phyloP scores from a whole-genome alignment of 352 stramenopile genomes.

The Globisporangium spinosum region DNA sequence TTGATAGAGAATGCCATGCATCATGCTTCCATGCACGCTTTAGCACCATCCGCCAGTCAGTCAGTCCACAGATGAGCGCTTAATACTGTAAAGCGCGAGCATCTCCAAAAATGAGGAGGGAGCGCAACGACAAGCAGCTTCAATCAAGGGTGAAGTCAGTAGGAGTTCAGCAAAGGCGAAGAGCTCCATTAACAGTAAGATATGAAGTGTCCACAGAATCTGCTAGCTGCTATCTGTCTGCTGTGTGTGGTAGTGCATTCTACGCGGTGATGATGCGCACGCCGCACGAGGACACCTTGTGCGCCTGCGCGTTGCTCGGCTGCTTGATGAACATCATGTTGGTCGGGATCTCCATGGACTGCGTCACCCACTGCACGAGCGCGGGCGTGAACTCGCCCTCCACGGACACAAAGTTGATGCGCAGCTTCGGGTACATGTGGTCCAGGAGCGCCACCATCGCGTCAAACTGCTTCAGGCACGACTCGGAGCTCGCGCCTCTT shows the following conservation, averaged over 20 bases:
- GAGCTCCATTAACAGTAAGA: neutral
- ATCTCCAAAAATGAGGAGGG: neutral
- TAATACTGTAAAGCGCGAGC: neutral
- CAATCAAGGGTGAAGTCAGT: neutral
- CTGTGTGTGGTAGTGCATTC: neutral
- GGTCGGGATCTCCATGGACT: constrained; percentile 55
- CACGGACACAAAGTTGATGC: constrained; percentile 68
- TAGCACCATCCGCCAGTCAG: neutral
- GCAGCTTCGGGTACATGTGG: constrained; percentile 85
- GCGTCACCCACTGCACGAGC: constrained; percentile 71
- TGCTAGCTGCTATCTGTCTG: neutral
- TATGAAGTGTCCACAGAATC: neutral
- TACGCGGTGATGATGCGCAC: constrained; percentile 79
- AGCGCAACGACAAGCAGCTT: neutral
- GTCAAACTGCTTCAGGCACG: constrained; percentile 22
- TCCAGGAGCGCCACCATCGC: constrained; percentile 63
- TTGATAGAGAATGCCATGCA: neutral
- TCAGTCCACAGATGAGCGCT: neutral
- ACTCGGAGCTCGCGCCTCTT: neutral
- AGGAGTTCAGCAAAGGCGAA: neutral
- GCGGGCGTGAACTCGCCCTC: constrained; percentile 48
- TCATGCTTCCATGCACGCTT: neutral
- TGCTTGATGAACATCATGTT: constrained; percentile 91
- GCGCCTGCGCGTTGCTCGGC: constrained; percentile 54
- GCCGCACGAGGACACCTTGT: constrained; percentile 66